Conservation (phyloP, 2,329 filamentous ascomycete genomes). For the Seiridium cupressi region DNA sequence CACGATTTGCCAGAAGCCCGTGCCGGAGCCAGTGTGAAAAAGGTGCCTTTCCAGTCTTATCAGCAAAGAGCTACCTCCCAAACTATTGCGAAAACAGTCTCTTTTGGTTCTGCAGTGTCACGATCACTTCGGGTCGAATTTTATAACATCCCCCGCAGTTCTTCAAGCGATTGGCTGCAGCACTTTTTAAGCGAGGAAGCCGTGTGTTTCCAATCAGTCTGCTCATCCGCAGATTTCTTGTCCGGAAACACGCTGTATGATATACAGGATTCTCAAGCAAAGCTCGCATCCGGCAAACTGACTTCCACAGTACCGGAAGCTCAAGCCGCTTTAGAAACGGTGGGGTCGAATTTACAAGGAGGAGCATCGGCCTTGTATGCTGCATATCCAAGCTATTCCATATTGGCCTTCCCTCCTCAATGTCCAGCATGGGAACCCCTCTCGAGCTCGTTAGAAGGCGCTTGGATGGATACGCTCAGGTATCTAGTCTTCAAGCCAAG, state of each 20-base stretch:
- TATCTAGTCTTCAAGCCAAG: slow-evolving; percentile 22
- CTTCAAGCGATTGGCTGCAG: slow-evolving; percentile 18
- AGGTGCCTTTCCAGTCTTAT: slow-evolving; percentile 20
- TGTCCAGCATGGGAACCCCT: slow-evolving; percentile 22
- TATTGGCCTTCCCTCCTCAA: slow-evolving; percentile 24
- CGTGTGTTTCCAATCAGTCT: slow-evolving; percentile 20
- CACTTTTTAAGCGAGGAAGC: slow-evolving; percentile 19
- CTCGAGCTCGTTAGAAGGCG: not conserved
- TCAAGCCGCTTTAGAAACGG: slow-evolving; percentile 16
- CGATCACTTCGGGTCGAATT: slow-evolving; percentile 21
- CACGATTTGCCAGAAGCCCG: not conserved
- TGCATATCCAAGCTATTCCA: slow-evolving; percentile 22
- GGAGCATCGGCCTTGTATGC: slow-evolving; percentile 21
- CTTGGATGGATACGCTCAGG: slow-evolving; percentile 14
- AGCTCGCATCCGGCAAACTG: slow-evolving; percentile 19
- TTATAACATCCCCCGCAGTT: slow-evolving; percentile 19
- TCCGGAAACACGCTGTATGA: slow-evolving; percentile 10
- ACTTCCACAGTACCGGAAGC: slow-evolving; percentile 8
- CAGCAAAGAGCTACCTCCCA: slow-evolving; percentile 22
- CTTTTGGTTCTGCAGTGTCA: slow-evolving; percentile 20
- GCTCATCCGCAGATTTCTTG: slow-evolving; percentile 22
- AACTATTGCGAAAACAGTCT: slow-evolving; percentile 18
- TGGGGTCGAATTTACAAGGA: slow-evolving; percentile 19
- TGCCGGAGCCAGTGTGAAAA: slow-evolving; percentile 11
- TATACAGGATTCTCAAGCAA: slow-evolving; percentile 14